Base-by-base conservation (phyloP, 2,329 filamentous ascomycete genomes). In the Bipolaris gigantea region DNA sequence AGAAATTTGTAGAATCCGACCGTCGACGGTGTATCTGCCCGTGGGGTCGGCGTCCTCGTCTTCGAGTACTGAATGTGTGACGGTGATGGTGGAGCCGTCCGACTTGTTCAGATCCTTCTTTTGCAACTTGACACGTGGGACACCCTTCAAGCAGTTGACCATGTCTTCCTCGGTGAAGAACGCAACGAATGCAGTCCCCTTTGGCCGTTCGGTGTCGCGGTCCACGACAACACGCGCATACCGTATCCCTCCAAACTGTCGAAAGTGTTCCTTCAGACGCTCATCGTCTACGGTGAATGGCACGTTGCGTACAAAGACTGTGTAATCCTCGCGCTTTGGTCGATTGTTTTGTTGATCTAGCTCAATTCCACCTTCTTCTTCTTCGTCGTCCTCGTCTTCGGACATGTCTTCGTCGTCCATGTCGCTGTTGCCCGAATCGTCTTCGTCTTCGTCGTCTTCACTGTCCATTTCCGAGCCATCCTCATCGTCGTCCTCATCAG, bases 191-290 rank as follows among this genome's bases (percentile, higher is more conserved):
- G 89, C 94, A 30, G 93, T 97, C 23, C 94, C 94, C 43, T 89
- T 90, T 2, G 94, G 90, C 47, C 90, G 87, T 63, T 92, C 92
- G 0, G 91, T 96, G 21, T 86, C 85, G 42, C 83, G 87, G 71
- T 99, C 93, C 71, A 95, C 84, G 34, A 99, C 95, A 9, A 97
- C 87, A 61, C 95, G 85, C 5, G 93, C 94, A 72, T 97, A 99
- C 34, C 92, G 85, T 35, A 97, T 80, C n/a, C 83, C 83, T 23
- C 94, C 95, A 67, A 99, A 97, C 66, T 88, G 81, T n/a, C 80
- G 79, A 69, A 99, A 99, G 72, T 97, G 93, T 46, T 87, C 82
- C 70, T 92, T 89, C 40, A 99, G 83, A 44, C 85, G 82, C 47
- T 92, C 88, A 65, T 99, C 92, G 16, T 89, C 89, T 39, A 86